Conservation (phyloP, 345 rosid genomes). For the Boechera retrofracta region DNA sequence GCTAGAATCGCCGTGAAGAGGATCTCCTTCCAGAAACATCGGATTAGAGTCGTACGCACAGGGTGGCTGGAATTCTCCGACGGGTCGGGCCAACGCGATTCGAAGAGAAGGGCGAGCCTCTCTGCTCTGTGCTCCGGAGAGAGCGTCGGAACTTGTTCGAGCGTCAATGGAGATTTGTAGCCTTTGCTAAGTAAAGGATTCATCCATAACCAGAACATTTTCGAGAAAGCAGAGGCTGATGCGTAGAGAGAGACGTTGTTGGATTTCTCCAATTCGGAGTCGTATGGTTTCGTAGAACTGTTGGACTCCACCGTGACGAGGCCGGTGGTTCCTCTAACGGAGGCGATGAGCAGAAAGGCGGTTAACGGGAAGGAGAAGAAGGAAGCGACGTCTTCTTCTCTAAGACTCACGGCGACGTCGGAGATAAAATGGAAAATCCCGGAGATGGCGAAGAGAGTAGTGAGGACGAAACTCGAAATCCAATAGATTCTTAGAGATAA, state of each 20-base stretch:
- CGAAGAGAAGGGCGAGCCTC: conserved; percentile 65
- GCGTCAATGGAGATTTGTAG: conserved; percentile 73
- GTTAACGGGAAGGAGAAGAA: conserved; percentile 61
- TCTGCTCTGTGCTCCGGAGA: conserved; percentile 85
- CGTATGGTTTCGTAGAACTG: conserved; percentile 33
- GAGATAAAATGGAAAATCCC: conserved; percentile 57
- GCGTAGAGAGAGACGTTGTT: conserved; percentile 61
- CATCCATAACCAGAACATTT: conserved; percentile 90
- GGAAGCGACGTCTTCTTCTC: conserved; percentile 61
- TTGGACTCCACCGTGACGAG: conserved; percentile 45
- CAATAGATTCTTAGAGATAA: conserved; percentile 72
- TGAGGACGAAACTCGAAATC: conserved; percentile 58
- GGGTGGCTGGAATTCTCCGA: conserved; percentile 69
- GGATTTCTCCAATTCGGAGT: conserved; percentile 52
- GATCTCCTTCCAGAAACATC: conserved; percentile 82
- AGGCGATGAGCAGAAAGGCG: conserved; percentile 55
- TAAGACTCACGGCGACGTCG: conserved; percentile 37
- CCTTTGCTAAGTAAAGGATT: conserved; percentile 82
- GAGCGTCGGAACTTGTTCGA: conserved; percentile 73
- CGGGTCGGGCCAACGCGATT: conserved; percentile 75
- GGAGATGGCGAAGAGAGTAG: conserved; percentile 57
- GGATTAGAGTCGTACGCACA: conserved; percentile 64
- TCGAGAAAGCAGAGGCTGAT: conserved; percentile 71
- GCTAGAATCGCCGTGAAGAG: conserved; percentile 82
- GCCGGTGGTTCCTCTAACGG: conserved; percentile 73